Conservation (phyloP, 192 early-diverging fungal genomes). For the Umbelopsis isabellina region DNA sequence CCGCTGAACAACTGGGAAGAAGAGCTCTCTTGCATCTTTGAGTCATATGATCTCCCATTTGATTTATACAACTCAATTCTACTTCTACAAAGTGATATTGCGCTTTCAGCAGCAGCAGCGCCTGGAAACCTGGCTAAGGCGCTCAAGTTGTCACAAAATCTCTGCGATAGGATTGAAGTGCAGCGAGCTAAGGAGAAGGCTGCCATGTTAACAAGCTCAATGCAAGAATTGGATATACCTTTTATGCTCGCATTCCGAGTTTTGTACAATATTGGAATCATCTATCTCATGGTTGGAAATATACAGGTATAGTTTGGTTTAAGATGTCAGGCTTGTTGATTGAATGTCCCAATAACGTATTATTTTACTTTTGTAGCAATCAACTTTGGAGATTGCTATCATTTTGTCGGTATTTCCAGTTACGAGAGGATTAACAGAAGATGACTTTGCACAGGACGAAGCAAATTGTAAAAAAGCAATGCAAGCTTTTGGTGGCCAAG, state of each 20-base stretch:
- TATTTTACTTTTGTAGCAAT: constrained; percentile 29
- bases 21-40: constrained; percentile 27
- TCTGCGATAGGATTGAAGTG: constrained; percentile 40
- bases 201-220: constrained; percentile 4
- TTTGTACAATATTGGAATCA: constrained; percentile 41
- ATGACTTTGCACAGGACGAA: constrained; percentile 35
- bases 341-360: neutral
- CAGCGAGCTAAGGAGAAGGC: constrained; percentile 29
- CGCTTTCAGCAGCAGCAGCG: constrained; percentile 34
- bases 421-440: constrained; percentile 25
- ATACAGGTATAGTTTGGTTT: constrained; percentile 28
- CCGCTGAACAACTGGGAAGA: constrained; percentile 27
- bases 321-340: neutral
- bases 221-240: constrained; percentile 33
- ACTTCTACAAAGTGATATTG: constrained; percentile 36
- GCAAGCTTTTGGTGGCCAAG: constrained; percentile 29
- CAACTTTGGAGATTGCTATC: constrained; percentile 39
- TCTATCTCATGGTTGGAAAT: constrained; percentile 40
- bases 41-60: constrained; percentile 35
- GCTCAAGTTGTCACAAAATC: constrained; percentile 32
- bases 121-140: constrained; percentile 38
- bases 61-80: constrained; percentile 35
- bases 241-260: constrained; percentile 44
- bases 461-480: constrained; percentile 31
- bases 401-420: constrained; percentile 41